These are phyloP conservation scores for Gloeopeniophorella convolvens DNA, from an alignment of 768 basidiomycete species.

Conservation along the genomic window DNA sequence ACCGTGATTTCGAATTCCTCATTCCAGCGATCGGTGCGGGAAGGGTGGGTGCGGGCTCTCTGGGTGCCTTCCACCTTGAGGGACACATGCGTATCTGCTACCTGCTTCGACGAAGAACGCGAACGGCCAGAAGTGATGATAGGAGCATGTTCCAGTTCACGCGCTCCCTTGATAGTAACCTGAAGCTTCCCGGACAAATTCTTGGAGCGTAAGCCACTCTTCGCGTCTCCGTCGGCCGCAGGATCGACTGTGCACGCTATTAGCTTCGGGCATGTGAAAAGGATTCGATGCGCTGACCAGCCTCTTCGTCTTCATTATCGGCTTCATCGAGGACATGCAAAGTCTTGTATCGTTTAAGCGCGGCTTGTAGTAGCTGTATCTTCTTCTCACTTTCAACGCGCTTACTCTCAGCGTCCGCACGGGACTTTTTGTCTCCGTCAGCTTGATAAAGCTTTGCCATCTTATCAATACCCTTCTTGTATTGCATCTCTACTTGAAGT, in stretches of 20 bases:
- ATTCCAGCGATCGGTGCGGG: constrained; percentile 94
- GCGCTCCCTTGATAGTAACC: constrained; percentile 82
- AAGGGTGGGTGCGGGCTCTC: constrained; percentile 84
- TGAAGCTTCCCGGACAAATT: constrained; percentile 89
- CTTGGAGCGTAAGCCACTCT: constrained; percentile 89
- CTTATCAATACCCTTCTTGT: constrained; percentile 97
- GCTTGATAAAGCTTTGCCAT: constrained; percentile 96
- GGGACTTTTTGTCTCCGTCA: constrained; percentile 95
- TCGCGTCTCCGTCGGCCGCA: constrained; percentile 64
- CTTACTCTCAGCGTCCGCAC: constrained; percentile 90
- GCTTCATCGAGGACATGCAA: constrained; percentile 88
- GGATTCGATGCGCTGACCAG: constrained; percentile 35
- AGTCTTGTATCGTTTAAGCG: constrained; percentile 94
- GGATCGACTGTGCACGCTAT: constrained; percentile 15
- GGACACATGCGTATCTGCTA: constrained; percentile 81
- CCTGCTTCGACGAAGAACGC: constrained; percentile 74
- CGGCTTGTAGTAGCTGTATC: constrained; percentile 85
- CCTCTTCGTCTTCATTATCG: constrained; percentile 70
- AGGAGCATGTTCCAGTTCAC: constrained; percentile 93
- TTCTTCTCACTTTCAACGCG: constrained; percentile 93
- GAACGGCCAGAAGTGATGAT: constrained; percentile 50
- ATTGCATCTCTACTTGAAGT: constrained; percentile 95
- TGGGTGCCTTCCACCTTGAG: constrained; percentile 96
- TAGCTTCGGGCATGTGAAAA: not conserved
- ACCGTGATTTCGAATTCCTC: constrained; percentile 95